These are phyloP conservation scores for Apiospora sp. DNA, from an alignment of 2,329 filamentous ascomycete genomes.

Conservation along the genomic window DNA sequence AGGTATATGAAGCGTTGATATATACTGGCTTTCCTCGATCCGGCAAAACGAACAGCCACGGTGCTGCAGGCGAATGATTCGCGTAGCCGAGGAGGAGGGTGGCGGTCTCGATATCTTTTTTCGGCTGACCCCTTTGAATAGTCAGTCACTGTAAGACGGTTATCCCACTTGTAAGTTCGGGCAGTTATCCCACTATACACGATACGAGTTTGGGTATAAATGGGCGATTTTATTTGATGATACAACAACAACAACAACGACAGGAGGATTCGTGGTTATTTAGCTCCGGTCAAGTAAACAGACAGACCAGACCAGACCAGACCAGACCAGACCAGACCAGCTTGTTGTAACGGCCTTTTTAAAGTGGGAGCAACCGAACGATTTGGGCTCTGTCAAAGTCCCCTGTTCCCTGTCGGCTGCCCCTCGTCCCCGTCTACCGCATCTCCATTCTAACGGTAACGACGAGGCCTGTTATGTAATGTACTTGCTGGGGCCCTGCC, in stretches of 20 bases:
- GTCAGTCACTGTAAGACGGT: no score
- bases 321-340: neutral
- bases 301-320: neutral
- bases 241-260: neutral
- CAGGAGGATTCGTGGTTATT: neutral
- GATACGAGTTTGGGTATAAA: no score
- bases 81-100: neutral
- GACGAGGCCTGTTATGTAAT: constrained; percentile 16
- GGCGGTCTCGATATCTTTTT: neutral
- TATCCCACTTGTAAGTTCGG: no score
- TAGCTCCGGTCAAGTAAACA: no score
- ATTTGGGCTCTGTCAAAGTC: constrained; percentile 1
- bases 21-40: neutral
- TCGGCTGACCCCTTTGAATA: no score
- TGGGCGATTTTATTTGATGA: no score
- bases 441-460: constrained; percentile 20
- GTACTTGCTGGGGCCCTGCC: neutral
- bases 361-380: constrained; percentile 10
- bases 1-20: neutral
- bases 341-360: constrained; percentile 4
- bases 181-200: no score
- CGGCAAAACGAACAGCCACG: constrained; percentile 4
- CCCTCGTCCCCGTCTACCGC: constrained; percentile 16
- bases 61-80: constrained; percentile 12
- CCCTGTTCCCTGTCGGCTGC: constrained; percentile 9